Evolutionary conservation across 352 stramenopile species (phyloP).

Genomic region (Phytophthora idaei): DNA sequence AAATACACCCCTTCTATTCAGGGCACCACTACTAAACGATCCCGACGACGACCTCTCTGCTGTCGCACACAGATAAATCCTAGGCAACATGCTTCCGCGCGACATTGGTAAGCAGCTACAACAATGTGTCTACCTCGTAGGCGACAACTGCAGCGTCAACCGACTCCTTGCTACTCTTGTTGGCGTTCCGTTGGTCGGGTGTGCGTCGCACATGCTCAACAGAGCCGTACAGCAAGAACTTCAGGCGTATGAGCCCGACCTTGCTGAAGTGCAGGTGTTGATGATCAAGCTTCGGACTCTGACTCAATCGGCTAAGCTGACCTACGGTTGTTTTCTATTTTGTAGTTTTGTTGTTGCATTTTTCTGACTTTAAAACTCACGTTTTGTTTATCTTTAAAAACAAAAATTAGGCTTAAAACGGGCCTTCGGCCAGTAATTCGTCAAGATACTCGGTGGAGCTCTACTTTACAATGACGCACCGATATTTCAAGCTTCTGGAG

Average conservation of each 20-base stretch:
- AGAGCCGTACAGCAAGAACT: background rate
- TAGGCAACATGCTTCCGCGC: background rate
- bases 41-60: background rate
- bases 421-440: background rate
- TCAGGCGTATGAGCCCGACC: background rate
- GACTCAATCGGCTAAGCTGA: background rate
- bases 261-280: background rate
- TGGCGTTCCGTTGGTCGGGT: background rate
- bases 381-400: background rate
- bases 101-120: background rate
- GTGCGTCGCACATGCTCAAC: background rate
- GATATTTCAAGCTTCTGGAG: conserved; percentile 13
- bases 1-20: background rate
- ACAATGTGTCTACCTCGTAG: background rate
- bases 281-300: background rate
- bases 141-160: background rate
- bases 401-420: background rate
- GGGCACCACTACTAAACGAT: background rate
- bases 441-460: background rate
- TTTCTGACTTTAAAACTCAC: background rate
- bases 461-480: background rate
- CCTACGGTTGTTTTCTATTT: background rate
- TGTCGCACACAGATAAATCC: background rate
- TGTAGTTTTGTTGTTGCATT: background rate
- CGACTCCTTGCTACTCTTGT: background rate